phyloP scores from a whole-genome alignment of 495 filamentous ascomycete species.

The Aspergillus indologenus region DNA sequence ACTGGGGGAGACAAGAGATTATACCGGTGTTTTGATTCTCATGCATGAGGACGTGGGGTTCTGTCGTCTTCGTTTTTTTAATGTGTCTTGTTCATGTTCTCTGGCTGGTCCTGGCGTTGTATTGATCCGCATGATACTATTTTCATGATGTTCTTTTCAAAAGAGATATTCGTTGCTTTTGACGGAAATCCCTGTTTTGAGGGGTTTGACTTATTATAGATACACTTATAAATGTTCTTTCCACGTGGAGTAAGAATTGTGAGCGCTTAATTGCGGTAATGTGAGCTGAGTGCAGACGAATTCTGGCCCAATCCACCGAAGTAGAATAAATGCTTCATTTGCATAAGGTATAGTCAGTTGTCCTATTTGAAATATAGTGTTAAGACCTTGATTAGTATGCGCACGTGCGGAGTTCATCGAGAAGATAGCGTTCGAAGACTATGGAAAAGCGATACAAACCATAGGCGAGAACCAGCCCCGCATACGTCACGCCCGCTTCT shows the following conservation, averaged over 20 bases:
- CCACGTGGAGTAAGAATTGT: background rate
- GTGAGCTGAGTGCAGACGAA: background rate
- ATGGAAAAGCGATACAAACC: constrained; percentile 8
- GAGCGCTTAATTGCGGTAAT: background rate
- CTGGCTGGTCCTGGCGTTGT: constrained; percentile 47
- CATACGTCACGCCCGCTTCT: constrained; percentile 44
- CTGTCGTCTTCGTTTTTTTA: constrained; percentile 17
- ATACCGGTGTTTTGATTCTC: constrained; percentile 19
- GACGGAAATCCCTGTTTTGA: constrained; percentile 12
- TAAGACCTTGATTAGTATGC: background rate
- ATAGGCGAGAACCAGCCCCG: constrained; percentile 34
- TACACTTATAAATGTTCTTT: constrained; percentile 17
- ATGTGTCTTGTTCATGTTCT: constrained; percentile 20
- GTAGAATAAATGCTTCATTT: background rate
- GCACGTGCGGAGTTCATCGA: background rate
- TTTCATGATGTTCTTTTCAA: background rate
- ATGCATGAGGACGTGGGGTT: constrained; percentile 14
- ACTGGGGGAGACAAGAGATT: constrained; percentile 7
- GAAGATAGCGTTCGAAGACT: constrained; percentile 5
- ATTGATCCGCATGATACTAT: constrained; percentile 21
- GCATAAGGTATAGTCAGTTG: too few relatives aligned
- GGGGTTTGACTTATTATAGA: constrained; percentile 28
- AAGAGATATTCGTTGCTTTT: constrained; percentile 15
- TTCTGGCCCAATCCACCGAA: too few relatives aligned
- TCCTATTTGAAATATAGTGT: too few relatives aligned